phyloP scores from a whole-genome alignment of 2,329 filamentous ascomycete genomes.

The Aspergillus japonicus region DNA sequence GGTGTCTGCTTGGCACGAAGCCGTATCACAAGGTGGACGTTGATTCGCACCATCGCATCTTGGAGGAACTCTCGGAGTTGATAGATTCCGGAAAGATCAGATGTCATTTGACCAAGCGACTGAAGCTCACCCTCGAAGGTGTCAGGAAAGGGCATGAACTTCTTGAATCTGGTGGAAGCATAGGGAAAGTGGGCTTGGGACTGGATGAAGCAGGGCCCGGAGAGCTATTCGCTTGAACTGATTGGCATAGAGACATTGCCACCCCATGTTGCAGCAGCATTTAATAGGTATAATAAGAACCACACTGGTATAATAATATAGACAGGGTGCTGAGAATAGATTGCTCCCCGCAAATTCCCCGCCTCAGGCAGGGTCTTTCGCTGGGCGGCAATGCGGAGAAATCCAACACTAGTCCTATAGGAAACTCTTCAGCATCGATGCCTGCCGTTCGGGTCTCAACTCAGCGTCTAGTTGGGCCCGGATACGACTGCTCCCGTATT shows the following conservation, averaged over 20 bases:
- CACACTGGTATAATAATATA: not conserved
- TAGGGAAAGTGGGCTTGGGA: constrained; percentile 12
- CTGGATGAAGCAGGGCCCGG: not conserved
- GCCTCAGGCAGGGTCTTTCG: not conserved
- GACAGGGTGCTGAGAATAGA: not conserved
- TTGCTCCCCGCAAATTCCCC: not conserved
- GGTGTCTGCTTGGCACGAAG: constrained; percentile 45
- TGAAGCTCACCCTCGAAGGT: constrained; percentile 32
- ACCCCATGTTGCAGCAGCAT: too few species aligned
- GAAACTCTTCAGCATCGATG: not conserved
- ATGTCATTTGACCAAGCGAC: constrained; percentile 1
- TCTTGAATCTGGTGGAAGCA: constrained; percentile 40
- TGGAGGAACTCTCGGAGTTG: constrained; percentile 36
- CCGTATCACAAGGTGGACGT: constrained; percentile 41
- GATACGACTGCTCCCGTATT: not conserved
- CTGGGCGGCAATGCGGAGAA: not conserved
- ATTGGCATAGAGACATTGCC: constrained; percentile 3
- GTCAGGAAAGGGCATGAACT: constrained; percentile 42
- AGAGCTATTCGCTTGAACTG: not conserved
- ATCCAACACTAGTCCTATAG: too few species aligned
- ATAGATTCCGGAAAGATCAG: not conserved
- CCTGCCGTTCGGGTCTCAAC: not conserved
- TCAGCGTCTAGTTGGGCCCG: not conserved
- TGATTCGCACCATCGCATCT: constrained; percentile 42
- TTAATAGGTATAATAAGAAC: too few species aligned